Percentiles rank a stretch among this genome's conserved stretches.
These are phyloP conservation scores for Fusarium sp. DNA, from an alignment of 2,329 filamentous ascomycete species.

Conservation along the genomic window DNA sequence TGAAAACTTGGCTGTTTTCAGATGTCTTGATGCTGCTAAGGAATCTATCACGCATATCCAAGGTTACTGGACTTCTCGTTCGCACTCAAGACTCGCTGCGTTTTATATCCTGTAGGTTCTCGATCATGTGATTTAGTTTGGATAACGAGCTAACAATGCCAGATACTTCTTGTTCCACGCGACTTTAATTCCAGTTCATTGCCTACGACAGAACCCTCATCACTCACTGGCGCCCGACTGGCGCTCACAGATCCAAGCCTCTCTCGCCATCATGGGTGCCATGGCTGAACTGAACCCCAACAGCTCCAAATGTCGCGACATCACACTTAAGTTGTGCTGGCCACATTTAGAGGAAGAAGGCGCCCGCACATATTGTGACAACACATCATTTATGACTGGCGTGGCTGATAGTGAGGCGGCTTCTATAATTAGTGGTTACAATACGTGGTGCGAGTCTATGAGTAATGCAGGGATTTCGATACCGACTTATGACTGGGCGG, in stretches of 20 bases:
- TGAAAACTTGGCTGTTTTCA: constrained; percentile 28
- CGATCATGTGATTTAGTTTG: rapidly evolving
- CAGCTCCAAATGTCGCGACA: constrained; percentile 40
- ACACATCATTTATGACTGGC: constrained; percentile 17
- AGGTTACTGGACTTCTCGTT: constrained; percentile 24
- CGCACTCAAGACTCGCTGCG: constrained; percentile 29
- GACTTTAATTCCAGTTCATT: constrained; percentile 34
- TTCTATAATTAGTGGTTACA: constrained; percentile 37
- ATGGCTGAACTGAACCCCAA: constrained; percentile 40
- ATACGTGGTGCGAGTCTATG: constrained; percentile 40
- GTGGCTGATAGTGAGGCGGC: constrained; percentile 34
- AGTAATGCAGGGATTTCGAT: constrained; percentile 21
- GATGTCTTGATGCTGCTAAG: constrained; percentile 31
- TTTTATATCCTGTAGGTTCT: constrained; percentile 32
- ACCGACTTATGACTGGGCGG: constrained; percentile 35
- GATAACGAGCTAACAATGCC: neutral
- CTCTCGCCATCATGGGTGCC: constrained; percentile 31
- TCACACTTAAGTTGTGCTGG: constrained; percentile 40
- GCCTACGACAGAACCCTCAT: constrained; percentile 24
- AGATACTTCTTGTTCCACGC: constrained; percentile 36
- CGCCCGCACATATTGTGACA: constrained; percentile 19
- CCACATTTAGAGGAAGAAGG: constrained; percentile 31
- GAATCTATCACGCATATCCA: constrained; percentile 26
- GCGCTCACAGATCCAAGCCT: constrained; percentile 37
- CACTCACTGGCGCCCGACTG: constrained; percentile 27